A percentile compares a stretch with the other conserved stretches of the same genome.
Conservation (phyloP, 192 early-diverging fungal genomes). For the Coemansia sp. region DNA sequence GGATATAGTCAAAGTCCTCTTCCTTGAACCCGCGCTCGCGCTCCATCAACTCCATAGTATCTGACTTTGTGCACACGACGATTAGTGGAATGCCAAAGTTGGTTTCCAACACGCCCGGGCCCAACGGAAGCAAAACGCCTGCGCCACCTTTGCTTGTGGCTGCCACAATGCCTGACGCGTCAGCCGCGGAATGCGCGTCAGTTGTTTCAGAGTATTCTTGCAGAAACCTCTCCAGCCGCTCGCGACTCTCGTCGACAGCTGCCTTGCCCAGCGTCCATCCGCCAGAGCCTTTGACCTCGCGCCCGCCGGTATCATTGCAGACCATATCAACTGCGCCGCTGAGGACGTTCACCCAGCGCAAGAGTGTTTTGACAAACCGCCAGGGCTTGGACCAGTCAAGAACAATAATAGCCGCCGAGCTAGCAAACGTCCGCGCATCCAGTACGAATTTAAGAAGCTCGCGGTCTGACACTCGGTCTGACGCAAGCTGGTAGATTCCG, state of each 20-base stretch:
- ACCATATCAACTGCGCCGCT: conserved; percentile 60
- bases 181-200: conserved; percentile 20
- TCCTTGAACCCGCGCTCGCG: conserved; percentile 84
- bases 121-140: conserved; percentile 69
- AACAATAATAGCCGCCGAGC: conserved; percentile 73
- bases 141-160: conserved; percentile 11
- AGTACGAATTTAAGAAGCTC: conserved; percentile 75
- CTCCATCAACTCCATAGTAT: conserved; percentile 74
- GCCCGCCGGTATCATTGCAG: conserved; percentile 28
- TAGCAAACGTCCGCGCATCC: conserved; percentile 63
- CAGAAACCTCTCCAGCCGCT: conserved; percentile 67
- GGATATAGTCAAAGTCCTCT: conserved; percentile 95
- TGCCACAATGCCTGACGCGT: neutral
- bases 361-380: conserved; percentile 78
- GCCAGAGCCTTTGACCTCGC: conserved; percentile 54
- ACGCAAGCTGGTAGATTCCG: conserved; percentile 79
- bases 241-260: conserved; percentile 70
- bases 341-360: conserved; percentile 79
- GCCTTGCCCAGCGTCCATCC: conserved; percentile 70
- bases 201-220: conserved; percentile 71
- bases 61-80: conserved; percentile 86
- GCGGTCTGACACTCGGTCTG: conserved; percentile 67
- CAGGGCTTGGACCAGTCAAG: conserved; percentile 93
- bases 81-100: conserved; percentile 90
- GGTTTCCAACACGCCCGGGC: conserved; percentile 75